Conservation (phyloP, 73 alveolate genomes). For the Stentor coeruleus region DNA sequence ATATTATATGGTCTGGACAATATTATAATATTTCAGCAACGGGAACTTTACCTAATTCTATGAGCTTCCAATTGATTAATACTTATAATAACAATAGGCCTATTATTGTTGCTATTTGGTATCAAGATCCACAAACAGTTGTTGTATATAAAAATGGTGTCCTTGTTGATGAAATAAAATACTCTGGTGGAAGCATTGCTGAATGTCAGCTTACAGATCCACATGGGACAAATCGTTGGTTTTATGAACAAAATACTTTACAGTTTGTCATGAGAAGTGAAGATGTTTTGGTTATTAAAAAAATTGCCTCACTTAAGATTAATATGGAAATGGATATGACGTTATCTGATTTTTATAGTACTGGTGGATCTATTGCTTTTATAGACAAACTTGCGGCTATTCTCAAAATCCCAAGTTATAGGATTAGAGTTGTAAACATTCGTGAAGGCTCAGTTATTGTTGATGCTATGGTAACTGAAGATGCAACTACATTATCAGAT, state of each 20-base stretch:
- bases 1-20: slow-evolving; percentile 23
- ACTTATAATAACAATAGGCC: neutral
- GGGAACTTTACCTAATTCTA: slow-evolving; percentile 34
- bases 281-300: slow-evolving; percentile 29
- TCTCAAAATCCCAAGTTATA: slow-evolving; percentile 38
- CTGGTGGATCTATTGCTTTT: slow-evolving; percentile 38
- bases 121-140: slow-evolving; percentile 34
- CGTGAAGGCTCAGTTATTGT: slow-evolving; percentile 45
- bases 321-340: slow-evolving; percentile 41
- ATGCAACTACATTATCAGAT: neutral
- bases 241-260: slow-evolving; percentile 15
- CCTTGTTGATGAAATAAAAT: slow-evolving; percentile 22
- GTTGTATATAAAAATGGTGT: slow-evolving; percentile 25
- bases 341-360: slow-evolving; percentile 33
- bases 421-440: slow-evolving; percentile 41
- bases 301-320: slow-evolving; percentile 30
- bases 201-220: slow-evolving; percentile 18
- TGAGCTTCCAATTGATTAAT: slow-evolving; percentile 10
- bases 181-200: slow-evolving; percentile 13
- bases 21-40: slow-evolving; percentile 24
- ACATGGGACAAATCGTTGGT: slow-evolving; percentile 38
- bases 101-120: slow-evolving; percentile 17
- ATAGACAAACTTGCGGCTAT: slow-evolving; percentile 45
- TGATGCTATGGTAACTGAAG: neutral
- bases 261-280: slow-evolving; percentile 38